Base-by-base conservation (phyloP, 2,329 filamentous ascomycete genomes). In the Coniochaeta sp. region DNA sequence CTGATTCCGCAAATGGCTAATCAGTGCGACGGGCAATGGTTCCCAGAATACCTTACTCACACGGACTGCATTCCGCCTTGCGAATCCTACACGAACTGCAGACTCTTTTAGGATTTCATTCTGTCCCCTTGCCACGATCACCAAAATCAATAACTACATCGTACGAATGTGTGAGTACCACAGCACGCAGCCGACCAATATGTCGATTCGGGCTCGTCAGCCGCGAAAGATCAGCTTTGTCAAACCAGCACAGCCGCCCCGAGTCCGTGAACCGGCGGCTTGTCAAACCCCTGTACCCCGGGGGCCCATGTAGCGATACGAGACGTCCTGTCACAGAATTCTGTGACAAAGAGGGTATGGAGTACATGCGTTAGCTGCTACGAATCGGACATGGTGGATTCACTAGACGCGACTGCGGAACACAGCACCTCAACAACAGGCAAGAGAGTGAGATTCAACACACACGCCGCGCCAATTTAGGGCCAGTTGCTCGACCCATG, bases 351-450 rank as follows among this genome's bases (percentile, higher is more conserved):
- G 24, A 28, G 47, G 14, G 38, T 58, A 58, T 22, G 34, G 56
- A 44, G 56, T 44, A 31, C 34, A 58, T 58, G 56, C 56, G 56
- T 58, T 58, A 44, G 56, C 36, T 26, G 36, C 56, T 44, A 58
- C 36, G 56, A 58, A 58, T 58, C 56, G 36, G 56, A 52, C 47
- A 28, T 52, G 47, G n/a, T 22, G 24, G 47, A 17, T 31, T 28
- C 7, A 24, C 24, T 52, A 43, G 34, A 58, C 38, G 56, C 34
- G 38, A 24, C 5, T 44, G 56, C 56, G 19, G 19, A 26, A 58
- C 56, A 9, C 31, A 31, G 28, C 28, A 31, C 28, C 9, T 31
- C 19, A 40, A 28, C 7, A 43, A 57, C 31, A 34, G 31, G 34
- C 31, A 22, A 57, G 54, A 14, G 2, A n/a, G n/a, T n/a, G 28